Base-by-base conservation (phyloP, 2,329 filamentous ascomycete species). In the Bipolaris cookei region DNA sequence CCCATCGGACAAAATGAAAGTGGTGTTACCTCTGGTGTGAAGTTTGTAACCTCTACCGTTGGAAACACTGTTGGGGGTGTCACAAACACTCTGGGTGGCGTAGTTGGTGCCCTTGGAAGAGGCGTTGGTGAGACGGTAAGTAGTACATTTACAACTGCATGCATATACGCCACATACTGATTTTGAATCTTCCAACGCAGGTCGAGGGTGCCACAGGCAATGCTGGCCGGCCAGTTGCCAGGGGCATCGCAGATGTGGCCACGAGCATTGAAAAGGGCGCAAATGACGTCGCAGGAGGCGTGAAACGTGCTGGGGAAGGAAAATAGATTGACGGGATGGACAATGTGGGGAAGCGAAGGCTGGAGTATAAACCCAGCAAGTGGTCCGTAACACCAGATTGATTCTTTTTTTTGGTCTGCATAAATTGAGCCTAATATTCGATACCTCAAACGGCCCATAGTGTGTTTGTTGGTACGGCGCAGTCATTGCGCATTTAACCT, bases 41-140 rank as follows among this genome's bases (percentile, higher is more conserved):
- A 83, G 62, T 83, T 83, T 63, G 82, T 84, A 47, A 85, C 82
- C 4, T 83, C 81, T 1, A 84, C 83, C 1, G 71, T 84, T 23
- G 83, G 84, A 47, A 86, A 86, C 68, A 81, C 81, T 0, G 79
- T 75, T 38, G 83, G 82, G n/a, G 83, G 83, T 34, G 71, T 84
- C 16, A 78, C 81, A 6, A 81, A 81, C 57, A 85, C 82, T 2
- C 76, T 82, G 2, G 83, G 83, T 13, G 81, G 82, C 28, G 77
- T 85, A 1, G 80, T 84, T 13, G 84, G 80, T 42, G 76, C 79
- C 13, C 67, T 78, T 11, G 79, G 79, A 38, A 69, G 77, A 32
- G 79, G 79, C 16, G 63, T 81, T 21, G 80, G 79, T 35, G 77
- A 80, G 62, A 81, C 78, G 13, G 65, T 56, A 52, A 52, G 39